Conservation (phyloP, 208 protist genomes). For the Borovskyia barvae region DNA sequence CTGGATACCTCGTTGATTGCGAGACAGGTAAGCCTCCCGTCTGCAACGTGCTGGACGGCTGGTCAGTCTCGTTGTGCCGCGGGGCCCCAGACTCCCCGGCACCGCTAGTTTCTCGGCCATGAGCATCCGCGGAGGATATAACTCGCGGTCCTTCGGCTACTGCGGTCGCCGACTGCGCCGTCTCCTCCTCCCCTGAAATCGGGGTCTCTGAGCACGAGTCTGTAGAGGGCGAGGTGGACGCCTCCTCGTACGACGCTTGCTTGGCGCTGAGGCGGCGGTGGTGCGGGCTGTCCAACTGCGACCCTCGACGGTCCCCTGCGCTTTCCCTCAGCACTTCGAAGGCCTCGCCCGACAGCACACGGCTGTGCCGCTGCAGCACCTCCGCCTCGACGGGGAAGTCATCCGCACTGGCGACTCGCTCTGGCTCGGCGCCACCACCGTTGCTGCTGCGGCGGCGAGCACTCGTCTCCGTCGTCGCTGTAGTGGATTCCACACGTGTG, state of each 20-base stretch:
- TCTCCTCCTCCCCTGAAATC: background rate
- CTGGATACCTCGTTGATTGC: no score
- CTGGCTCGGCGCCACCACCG: background rate
- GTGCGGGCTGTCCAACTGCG: conserved; percentile 1
- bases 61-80: conserved; percentile 5
- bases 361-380: background rate
- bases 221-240: background rate
- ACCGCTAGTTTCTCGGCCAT: background rate
- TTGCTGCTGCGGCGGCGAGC: conserved; percentile 7
- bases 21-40: background rate
- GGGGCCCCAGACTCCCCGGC: background rate
- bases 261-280: background rate
- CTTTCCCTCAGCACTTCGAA: background rate
- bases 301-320: background rate
- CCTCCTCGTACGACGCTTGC: conserved; percentile 1
- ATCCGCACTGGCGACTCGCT: conserved; percentile 1
- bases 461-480: background rate
- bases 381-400: background rate
- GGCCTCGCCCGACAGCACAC: conserved; percentile 1
- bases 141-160: background rate
- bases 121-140: conserved; percentile 1
- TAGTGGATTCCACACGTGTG: background rate
- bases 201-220: background rate
- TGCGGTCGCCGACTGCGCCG: background rate
- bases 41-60: conserved; percentile 1